Percentiles rank a stretch among this genome's conserved stretches.
phyloP scores from a whole-genome alignment of 2,329 filamentous ascomycete species.

The Phialemoniopsis sp. region DNA sequence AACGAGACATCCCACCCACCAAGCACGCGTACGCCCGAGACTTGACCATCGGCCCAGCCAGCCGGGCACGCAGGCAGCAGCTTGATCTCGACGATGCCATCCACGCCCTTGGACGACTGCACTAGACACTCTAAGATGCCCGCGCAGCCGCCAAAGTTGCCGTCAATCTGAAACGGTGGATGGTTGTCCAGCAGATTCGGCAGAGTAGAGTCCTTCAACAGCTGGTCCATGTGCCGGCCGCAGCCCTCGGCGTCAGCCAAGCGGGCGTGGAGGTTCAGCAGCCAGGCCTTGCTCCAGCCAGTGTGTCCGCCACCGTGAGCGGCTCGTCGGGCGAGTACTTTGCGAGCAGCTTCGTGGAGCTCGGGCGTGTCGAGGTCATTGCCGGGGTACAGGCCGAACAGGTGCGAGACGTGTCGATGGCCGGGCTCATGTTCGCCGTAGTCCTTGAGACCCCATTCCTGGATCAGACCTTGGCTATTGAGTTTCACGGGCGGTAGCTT shows the following conservation, averaged over 20 bases:
- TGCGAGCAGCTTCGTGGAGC: conserved; percentile 19
- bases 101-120: conserved; percentile 25
- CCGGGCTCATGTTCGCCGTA: conserved; percentile 37
- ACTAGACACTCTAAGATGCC: conserved; percentile 41
- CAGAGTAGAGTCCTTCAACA: conserved; percentile 34
- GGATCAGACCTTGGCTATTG: conserved; percentile 29
- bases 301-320: conserved; percentile 38
- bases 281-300: conserved; percentile 48
- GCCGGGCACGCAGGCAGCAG: conserved; percentile 31
- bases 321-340: conserved; percentile 19
- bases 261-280: conserved; percentile 42
- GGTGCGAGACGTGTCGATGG: conserved; percentile 45
- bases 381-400: conserved; percentile 43
- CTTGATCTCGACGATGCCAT: conserved; percentile 15
- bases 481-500: conserved; percentile 17
- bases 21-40: conserved; percentile 26
- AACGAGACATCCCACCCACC: conserved; percentile 30
- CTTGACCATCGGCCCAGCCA: conserved; percentile 24
- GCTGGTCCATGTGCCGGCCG: conserved; percentile 27
- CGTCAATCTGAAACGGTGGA: conserved; percentile 45
- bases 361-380: conserved; percentile 22
- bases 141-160: conserved; percentile 43
- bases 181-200: conserved; percentile 39
- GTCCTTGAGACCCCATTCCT: conserved; percentile 32
- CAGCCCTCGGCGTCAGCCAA: conserved; percentile 29